phyloP scores from a whole-genome alignment of 2,329 filamentous ascomycete genomes.

The Colletotrichum orbiculare region DNA sequence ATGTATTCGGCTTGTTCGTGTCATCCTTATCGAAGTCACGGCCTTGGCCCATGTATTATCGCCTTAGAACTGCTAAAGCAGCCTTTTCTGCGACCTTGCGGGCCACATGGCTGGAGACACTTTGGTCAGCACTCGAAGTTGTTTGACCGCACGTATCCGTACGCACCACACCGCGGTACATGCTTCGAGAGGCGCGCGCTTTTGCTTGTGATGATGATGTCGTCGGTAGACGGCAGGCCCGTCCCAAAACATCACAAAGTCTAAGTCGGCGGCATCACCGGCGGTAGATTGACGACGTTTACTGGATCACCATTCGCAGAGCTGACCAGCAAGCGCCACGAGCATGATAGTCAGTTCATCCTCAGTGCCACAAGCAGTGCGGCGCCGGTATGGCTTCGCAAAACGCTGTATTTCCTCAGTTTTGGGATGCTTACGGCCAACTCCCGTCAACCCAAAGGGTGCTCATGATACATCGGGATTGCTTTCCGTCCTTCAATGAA shows the following conservation, averaged over 20 bases:
- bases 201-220: constrained; percentile 36
- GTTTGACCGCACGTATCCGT: constrained; percentile 27
- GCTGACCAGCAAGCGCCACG: constrained; percentile 4
- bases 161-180: background rate
- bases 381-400: no score
- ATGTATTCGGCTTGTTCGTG: no score
- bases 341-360: background rate
- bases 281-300: constrained; percentile 10
- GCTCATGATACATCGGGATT: background rate
- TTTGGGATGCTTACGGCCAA: constrained; percentile 5
- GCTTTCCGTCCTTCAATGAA: background rate
- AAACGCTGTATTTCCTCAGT: background rate
- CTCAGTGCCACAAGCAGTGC: no score
- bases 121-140: constrained; percentile 25
- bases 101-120: constrained; percentile 32
- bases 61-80: constrained; percentile 34
- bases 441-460: constrained; percentile 4
- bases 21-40: constrained; percentile 32
- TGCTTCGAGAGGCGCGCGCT: constrained; percentile 32
- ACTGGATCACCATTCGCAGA: constrained; percentile 1
- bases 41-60: constrained; percentile 28
- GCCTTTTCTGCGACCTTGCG: constrained; percentile 30
- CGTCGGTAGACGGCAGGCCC: constrained; percentile 19
- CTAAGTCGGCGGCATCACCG: constrained; percentile 29
- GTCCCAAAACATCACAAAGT: constrained; percentile 22